A percentile compares a stretch with the other conserved stretches of the same genome.
Evolutionary conservation across 2,329 filamentous ascomycete genomes (phyloP).

Genomic region (Monilinia polystroma): DNA sequence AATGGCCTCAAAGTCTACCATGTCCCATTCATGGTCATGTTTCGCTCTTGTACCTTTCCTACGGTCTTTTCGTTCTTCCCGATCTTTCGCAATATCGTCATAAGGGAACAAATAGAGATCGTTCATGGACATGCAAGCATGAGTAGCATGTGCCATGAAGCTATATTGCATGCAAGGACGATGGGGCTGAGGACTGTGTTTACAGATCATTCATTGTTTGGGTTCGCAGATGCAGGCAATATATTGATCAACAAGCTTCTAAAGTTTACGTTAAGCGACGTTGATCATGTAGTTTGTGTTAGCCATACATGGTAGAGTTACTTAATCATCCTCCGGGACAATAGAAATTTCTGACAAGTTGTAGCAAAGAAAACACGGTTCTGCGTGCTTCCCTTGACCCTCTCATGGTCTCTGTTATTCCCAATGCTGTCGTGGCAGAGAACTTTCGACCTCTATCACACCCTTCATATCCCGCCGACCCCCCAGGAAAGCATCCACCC

Average conservation of each 20-base stretch:
- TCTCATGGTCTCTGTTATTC: conserved; percentile 95
- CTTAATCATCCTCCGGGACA: not conserved
- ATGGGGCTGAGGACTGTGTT: conserved; percentile 97
- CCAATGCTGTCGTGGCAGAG: conserved; percentile 94
- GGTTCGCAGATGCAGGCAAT: conserved; percentile 92
- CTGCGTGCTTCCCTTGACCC: conserved; percentile 91
- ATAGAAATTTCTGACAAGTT: conserved; percentile 30
- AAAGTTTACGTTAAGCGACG: conserved; percentile 93
- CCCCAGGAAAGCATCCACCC: conserved; percentile 38
- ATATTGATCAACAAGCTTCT: conserved; percentile 96
- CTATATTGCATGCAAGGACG: conserved; percentile 88
- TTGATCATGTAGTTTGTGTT: conserved; percentile 97
- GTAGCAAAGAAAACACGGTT: conserved; percentile 95
- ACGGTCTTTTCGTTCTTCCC: conserved; percentile 99
- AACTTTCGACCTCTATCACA: conserved; percentile 78
- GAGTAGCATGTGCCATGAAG: conserved; percentile 91
- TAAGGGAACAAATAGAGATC: conserved; percentile 93
- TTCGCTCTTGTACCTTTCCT: conserved; percentile 88
- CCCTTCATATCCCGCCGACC: conserved; percentile 45
- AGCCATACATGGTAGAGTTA: conserved; percentile 84
- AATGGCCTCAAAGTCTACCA: conserved; percentile 99
- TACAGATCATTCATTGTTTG: conserved; percentile 95
- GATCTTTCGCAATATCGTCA: conserved; percentile 92
- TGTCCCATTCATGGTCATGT: conserved; percentile 93
- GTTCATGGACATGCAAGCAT: conserved; percentile 96